These are phyloP conservation scores for Platismatia glauca DNA, from an alignment of 495 filamentous ascomycete genomes.

Conservation along the genomic window DNA sequence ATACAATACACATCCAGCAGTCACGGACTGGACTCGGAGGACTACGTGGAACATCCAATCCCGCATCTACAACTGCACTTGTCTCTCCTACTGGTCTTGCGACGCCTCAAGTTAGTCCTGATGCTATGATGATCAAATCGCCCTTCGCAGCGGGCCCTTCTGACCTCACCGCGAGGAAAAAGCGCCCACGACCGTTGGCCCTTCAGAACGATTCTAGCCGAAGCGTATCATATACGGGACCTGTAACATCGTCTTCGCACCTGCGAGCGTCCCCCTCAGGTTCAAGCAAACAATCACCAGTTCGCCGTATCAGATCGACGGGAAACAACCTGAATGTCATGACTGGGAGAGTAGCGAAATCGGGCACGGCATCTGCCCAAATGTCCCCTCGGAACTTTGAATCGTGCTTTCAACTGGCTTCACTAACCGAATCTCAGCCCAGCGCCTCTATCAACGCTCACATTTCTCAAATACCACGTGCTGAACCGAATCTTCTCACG, in stretches of 20 bases:
- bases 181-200: conserved; percentile 45
- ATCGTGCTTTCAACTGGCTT: conserved; percentile 19
- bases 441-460: conserved; percentile 10
- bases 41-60: conserved; percentile 29
- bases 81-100: conserved; percentile 33
- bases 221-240: conserved; percentile 32
- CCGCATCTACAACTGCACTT: conserved; percentile 29
- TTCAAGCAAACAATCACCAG: conserved; percentile 29
- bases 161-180: conserved; percentile 46
- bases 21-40: conserved; percentile 13
- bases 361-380: conserved; percentile 34
- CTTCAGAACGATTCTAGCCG: conserved; percentile 36
- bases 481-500: conserved; percentile 11
- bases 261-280: conserved; percentile 34
- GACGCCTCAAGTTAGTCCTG: conserved; percentile 30
- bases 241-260: conserved; percentile 37
- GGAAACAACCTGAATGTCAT: conserved; percentile 39
- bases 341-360: conserved; percentile 46
- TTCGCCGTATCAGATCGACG: conserved; percentile 48
- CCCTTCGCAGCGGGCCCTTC: conserved; percentile 20
- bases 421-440: conserved; percentile 9
- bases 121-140: conserved; percentile 3
- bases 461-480: conserved; percentile 3
- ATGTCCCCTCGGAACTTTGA: conserved; percentile 46
- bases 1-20: conserved; percentile 21